Base-by-base conservation (phyloP, 352 stramenopile species). In the Phytophthora foliorum region DNA sequence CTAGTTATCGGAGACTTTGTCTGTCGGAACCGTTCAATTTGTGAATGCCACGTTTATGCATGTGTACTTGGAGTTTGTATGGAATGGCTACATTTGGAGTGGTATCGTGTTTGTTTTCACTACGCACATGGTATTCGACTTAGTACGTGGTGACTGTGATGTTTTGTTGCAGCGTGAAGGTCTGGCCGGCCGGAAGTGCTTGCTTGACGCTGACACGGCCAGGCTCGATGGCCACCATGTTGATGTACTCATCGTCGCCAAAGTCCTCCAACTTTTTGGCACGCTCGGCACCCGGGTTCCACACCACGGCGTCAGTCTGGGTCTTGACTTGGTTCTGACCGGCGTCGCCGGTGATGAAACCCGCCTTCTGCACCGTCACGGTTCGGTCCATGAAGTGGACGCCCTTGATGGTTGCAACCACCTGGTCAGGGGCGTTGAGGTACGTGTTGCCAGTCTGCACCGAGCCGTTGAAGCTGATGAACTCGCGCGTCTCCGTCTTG, bases 211-310 rank as follows among this genome's bases (percentile, higher is more conserved):
- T 92, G 42, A 94, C 87, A 45, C 87, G 78, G 38, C 96, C 94
- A 8, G 96, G 96, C 72, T 99, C 96, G 42, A 98, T 86, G 77
- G 95, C 98, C 50, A 99, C 85, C 95, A 99, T 99, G 50, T 92
- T 84, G 27, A 91, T 69, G 77, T 98, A 98, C 77, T 98, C 91
- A 44, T 98, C 95, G 61, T 98, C 86, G 34, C 82, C 92, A 84
- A 99, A 98, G 79, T 99, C 96, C 52, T 74, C 74, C 82, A 99
- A 96, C 34, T 71, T 81, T 65, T 93, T 89, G 29, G 95, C 91
- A 62, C 98, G 98, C 41, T 95, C 85, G 53, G 89, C 83, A 73
- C 93, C 93, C 19, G 96, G 97, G 88, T 98, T 98, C 94, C 91
- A 98, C 25, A 98, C 82, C 5, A 98, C 93, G 9, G 69, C 78